Evolutionary conservation across 768 basidiomycete species (phyloP).

Genomic region (Tephrocybe sp.): DNA sequence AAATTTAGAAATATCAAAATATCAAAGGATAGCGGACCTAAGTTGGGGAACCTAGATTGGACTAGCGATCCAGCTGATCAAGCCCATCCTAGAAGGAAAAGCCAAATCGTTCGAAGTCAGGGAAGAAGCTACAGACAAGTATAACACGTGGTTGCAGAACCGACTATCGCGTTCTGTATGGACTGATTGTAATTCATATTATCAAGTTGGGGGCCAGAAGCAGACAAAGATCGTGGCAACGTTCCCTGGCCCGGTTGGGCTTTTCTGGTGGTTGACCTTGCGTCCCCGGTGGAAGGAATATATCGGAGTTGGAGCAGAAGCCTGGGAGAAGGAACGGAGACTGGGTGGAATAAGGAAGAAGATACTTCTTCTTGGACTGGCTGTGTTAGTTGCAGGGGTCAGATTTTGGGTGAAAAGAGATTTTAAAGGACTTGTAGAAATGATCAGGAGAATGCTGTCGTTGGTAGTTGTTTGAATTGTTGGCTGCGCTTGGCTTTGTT

Average conservation of each 20-base stretch:
- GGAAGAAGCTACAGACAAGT: constrained; percentile 43
- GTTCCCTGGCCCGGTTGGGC: constrained; percentile 53
- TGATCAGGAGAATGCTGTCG: constrained; percentile 9
- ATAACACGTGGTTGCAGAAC: constrained; percentile 52
- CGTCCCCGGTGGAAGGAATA: constrained; percentile 44
- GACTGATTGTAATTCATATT: constrained; percentile 56
- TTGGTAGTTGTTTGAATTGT: constrained; percentile 15
- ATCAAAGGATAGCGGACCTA: constrained; percentile 11
- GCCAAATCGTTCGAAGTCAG: constrained; percentile 52
- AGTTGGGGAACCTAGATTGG: constrained; percentile 38
- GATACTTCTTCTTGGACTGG: constrained; percentile 21
- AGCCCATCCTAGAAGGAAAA: constrained; percentile 48
- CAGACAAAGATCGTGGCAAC: constrained; percentile 44
- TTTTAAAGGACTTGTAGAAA: neutral
- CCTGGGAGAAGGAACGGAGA: constrained; percentile 33
- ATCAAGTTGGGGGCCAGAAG: constrained; percentile 36
- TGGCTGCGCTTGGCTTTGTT: constrained; percentile 12
- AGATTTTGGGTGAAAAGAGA: constrained; percentile 14
- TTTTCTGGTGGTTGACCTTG: constrained; percentile 55
- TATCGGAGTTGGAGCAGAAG: constrained; percentile 38
- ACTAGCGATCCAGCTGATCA: constrained; percentile 48
- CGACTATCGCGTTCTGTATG: constrained; percentile 50
- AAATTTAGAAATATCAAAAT: constrained; percentile 10
- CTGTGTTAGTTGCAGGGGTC: constrained; percentile 21
- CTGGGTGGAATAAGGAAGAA: constrained; percentile 21